A percentile compares a stretch with the other conserved stretches of the same genome.
Conservation (phyloP, 2,329 filamentous ascomycete species). For the Penicillium sp. region DNA sequence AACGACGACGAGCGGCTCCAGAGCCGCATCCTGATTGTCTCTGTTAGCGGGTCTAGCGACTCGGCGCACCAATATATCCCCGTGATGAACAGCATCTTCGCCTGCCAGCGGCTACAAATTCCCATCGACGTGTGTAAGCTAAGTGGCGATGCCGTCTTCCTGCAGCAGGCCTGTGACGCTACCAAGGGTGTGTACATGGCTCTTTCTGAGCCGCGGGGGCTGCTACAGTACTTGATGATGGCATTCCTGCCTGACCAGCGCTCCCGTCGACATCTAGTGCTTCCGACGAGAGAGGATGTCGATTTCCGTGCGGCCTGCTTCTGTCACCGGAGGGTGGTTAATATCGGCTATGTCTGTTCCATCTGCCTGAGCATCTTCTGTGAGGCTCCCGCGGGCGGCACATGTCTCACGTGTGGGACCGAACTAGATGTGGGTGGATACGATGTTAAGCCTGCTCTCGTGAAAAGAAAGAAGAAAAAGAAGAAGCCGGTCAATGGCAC, state of each 20-base stretch:
- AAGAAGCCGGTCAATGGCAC: conserved; percentile 56
- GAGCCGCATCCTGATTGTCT: conserved; percentile 82
- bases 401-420: conserved; percentile 80
- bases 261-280: conserved; percentile 61
- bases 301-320: conserved; percentile 99
- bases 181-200: conserved; percentile 67
- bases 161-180: conserved; percentile 82
- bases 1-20: conserved; percentile 51
- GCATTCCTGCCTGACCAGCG: conserved; percentile 73
- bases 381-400: conserved; percentile 56
- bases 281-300: conserved; percentile 77
- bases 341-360: conserved; percentile 91
- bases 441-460: conserved; percentile 69
- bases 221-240: conserved; percentile 93
- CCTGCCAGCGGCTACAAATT: conserved; percentile 79
- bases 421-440: conserved; percentile 71
- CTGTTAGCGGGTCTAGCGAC: conserved; percentile 83
- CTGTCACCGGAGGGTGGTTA: conserved; percentile 85
- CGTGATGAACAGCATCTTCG: conserved; percentile 98
- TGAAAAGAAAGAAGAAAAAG: conserved; percentile 68
- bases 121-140: conserved; percentile 90
- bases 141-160: conserved; percentile 78
- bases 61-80: conserved; percentile 89
- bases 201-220: conserved; percentile 59
- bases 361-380: conserved; percentile 96